Evolutionary conservation across 176 grass and related monocot species (phyloP).

Genomic region (Bothriochloa decipiens): DNA sequence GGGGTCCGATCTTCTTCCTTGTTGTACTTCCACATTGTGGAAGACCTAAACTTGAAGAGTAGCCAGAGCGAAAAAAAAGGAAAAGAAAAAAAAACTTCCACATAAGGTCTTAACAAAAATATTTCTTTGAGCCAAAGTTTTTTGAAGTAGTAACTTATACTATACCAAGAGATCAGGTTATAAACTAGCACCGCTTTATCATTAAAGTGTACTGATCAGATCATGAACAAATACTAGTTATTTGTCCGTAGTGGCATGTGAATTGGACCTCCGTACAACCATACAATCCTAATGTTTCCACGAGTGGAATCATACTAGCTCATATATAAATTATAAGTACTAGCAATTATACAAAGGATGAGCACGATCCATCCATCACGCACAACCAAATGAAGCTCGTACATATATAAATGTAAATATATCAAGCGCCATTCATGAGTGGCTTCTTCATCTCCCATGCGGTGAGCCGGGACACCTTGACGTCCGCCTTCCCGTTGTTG

Average conservation of each 20-base stretch:
- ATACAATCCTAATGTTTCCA: neutral
- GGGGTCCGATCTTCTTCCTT: too few species aligned
- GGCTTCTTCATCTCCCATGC: slow-evolving; percentile 92
- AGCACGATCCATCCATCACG: neutral
- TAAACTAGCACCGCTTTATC: neutral
- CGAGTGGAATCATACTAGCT: neutral
- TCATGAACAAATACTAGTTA: neutral
- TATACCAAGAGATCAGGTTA: neutral
- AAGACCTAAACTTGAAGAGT: too few species aligned
- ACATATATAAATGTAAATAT: too few species aligned
- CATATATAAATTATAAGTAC: neutral
- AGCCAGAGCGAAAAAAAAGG: too few species aligned
- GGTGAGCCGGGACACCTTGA: slow-evolving; percentile 56
- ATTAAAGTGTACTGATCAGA: neutral
- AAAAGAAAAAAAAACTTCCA: too few species aligned
- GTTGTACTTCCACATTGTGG: too few species aligned
- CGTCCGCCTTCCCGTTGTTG: slow-evolving; percentile 66
- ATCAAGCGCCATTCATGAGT: slow-evolving; percentile 71
- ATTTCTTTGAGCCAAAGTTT: too few species aligned
- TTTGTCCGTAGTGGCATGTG: neutral
- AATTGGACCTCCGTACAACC: neutral
- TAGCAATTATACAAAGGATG: neutral
- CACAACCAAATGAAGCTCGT: neutral
- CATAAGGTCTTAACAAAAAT: too few species aligned
- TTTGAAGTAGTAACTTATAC: too few species aligned